Percentiles rank a stretch among this genome's conserved stretches.
Evolutionary conservation across 1,139 yeast species (phyloP).

Genomic region (Torulaspora pretoriensis): DNA sequence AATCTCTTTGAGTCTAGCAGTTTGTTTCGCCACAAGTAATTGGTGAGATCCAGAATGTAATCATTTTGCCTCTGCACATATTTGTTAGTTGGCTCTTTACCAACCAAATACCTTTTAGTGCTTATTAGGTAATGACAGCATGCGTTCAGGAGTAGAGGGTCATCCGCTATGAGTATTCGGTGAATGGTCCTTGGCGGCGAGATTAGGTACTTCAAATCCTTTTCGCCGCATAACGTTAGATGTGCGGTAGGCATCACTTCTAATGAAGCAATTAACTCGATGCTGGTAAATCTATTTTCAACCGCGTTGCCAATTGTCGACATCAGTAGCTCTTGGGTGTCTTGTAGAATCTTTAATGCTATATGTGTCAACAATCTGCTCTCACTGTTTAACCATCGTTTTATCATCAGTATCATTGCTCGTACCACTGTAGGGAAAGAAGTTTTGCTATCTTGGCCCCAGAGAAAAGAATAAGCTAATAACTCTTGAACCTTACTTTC

Average conservation of each 20-base stretch:
- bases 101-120: slow-evolving; percentile 39
- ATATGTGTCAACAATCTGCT: not conserved
- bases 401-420: slow-evolving; percentile 15
- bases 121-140: slow-evolving; percentile 47
- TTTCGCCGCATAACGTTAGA: slow-evolving; percentile 1
- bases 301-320: slow-evolving; percentile 12
- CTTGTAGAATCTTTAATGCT: slow-evolving; percentile 15
- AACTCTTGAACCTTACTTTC: slow-evolving; percentile 14
- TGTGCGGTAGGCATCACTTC: slow-evolving; percentile 10
- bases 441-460: not conserved
- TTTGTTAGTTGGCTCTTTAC: slow-evolving; percentile 25
- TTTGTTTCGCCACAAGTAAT: slow-evolving; percentile 60
- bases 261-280: slow-evolving; percentile 11
- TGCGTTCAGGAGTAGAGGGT: slow-evolving; percentile 23
- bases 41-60: slow-evolving; percentile 57
- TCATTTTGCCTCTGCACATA: slow-evolving; percentile 44
- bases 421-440: not conserved
- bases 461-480: slow-evolving; percentile 12
- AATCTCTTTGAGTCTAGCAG: slow-evolving; percentile 42
- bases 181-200: slow-evolving; percentile 6
- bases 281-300: slow-evolving; percentile 18
- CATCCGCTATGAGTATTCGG: slow-evolving; percentile 20
- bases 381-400: slow-evolving; percentile 13
- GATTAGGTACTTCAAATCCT: slow-evolving; percentile 2
- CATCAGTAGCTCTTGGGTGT: slow-evolving; percentile 15